These are phyloP conservation scores for Hsuehochloa calcarea DNA, from an alignment of 176 grass and related monocot species.

Conservation along the genomic window DNA sequence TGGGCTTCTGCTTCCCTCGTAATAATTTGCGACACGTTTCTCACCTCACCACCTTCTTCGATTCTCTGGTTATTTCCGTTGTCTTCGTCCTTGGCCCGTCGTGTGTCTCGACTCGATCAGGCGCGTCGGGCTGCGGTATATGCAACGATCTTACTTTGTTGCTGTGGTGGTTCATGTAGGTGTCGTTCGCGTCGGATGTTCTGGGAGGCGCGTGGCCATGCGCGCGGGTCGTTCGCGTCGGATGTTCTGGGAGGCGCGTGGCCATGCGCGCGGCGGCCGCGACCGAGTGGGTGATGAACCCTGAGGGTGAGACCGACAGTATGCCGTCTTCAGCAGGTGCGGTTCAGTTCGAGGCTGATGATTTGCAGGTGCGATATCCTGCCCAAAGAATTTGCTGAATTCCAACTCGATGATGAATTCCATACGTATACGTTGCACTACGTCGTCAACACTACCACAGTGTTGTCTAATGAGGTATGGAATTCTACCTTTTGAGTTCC, in stretches of 20 bases:
- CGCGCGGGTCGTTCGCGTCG: conserved; percentile 32
- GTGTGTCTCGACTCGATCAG: neutral
- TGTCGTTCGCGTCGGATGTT: conserved; percentile 24
- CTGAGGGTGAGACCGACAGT: conserved; percentile 55
- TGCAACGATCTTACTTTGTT: neutral
- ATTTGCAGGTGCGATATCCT: conserved; percentile 41
- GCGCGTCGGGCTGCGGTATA: neutral
- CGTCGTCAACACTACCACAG: too few relatives aligned
- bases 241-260: conserved; percentile 12
- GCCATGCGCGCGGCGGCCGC: conserved; percentile 24
- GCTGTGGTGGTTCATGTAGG: conserved; percentile 33
- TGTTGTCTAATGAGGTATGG: too few relatives aligned
- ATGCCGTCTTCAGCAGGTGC: conserved; percentile 21
- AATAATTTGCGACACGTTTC: conserved; percentile 1
- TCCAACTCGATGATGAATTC: too few relatives aligned
- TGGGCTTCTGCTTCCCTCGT: conserved; percentile 25
- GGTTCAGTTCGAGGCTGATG: conserved; percentile 33
- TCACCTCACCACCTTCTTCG: neutral
- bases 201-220: conserved; percentile 22
- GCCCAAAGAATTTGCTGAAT: too few relatives aligned
- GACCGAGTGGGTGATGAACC: conserved; percentile 54
- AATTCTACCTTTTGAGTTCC: neutral
- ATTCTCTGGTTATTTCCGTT: neutral
- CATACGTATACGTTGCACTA: too few relatives aligned
- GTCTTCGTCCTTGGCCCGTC: neutral